Base-by-base conservation (phyloP, 441 rosid species). In the Populus hybrid region DNA sequence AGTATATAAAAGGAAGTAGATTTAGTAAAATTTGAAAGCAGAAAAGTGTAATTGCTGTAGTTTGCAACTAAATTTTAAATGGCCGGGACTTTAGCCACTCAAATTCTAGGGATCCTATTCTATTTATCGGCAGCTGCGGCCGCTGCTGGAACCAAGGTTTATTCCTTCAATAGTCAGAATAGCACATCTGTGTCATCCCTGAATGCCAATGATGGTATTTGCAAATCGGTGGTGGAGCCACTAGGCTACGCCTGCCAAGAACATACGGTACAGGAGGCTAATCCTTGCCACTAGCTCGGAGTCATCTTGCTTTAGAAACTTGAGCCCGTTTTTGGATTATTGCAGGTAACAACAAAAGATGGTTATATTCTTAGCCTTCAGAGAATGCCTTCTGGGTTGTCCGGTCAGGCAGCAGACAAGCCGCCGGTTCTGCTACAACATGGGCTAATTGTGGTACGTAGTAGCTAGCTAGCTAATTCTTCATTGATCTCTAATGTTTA, bases 381-480 rank as follows among this genome's bases (percentile, higher is more conserved):
- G 79, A 90, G 98, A 83, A 91, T 95, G 5, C 72, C 72, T 3
- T 36, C 77, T 6, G 80, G 57, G 1, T 80, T 73, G 67, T 84
- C 81, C 75, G 84, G 91, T 10, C 70, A 72, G 74, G 24, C 64
- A 23, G 84, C 84, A 5, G 64, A 78, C 77, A 85, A 83, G 73
- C 96, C 88, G 54, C 97, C 99, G 1, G 89, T 92, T 72, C 76
- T 93, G 9, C 72, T 95, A 50, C 99, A 95, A 75, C 99, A 95
- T 77, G 98, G 98, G 1, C 79, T 95, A 12, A 81, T 91, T 36
- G 89, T 88, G 83, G 99, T 93, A 76, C 84, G 89, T 85, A n/a
- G 46, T 28, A 28, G 20, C 64, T n/a, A 16, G 30, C 11, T 21
- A 24, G 30, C 11, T 21, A 40, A 5, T 77, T 61, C 28, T 14